Evolutionary conservation across 1,284 basidiomycete species (phyloP), one percentile per base, ranked within the genome.

Genomic region (Sporisorium exsertum): DNA sequence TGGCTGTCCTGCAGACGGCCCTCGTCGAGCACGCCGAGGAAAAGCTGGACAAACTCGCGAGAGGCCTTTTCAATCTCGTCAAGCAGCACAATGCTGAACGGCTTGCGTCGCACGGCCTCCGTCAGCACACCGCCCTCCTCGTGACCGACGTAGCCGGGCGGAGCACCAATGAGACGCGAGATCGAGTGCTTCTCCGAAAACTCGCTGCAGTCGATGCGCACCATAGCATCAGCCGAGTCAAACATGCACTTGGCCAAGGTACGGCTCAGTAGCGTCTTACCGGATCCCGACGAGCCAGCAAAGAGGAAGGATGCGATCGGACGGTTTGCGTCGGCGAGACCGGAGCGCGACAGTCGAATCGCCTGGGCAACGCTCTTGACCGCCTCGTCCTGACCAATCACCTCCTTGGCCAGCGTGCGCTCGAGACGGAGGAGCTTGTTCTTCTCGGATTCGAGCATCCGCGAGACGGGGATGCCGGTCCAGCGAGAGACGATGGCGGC

Each of bases 31-130:
- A 95, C 94, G 86, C 98, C 95, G 77, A 98, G 94, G 68, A 68
- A 81, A 22, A 97, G 91, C 53, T 96, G 88, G 85, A 97, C 94
- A 80, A 97, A 97, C 24, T 94, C 94, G 33, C 94, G 90, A 86
- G 96, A 94, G 8, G 95, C 94, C 35, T 96, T 90, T 72, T 85
- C 84, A 43, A 85, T 82, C 76, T 85, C 84, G 63, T 85, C 84
- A 49, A 87, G 77, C 47, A 87, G 77, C 2, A 87, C 80, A 26
- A 82, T 80, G 56, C 80, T 81, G 72, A 83, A 84, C 8, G 84
- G 83, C 47, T 81, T 84, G 47, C 86, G 77, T 27, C 85, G 79
- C 22, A 86, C 81, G n/a, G 78, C 82, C 53, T 87, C 87, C 50
- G 89, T 89, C 20, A 90, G 84, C 68, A 88, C 75, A 86, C 94